Conservation (phyloP, 208 protist genomes). For the Phytomonas sp. region DNA sequence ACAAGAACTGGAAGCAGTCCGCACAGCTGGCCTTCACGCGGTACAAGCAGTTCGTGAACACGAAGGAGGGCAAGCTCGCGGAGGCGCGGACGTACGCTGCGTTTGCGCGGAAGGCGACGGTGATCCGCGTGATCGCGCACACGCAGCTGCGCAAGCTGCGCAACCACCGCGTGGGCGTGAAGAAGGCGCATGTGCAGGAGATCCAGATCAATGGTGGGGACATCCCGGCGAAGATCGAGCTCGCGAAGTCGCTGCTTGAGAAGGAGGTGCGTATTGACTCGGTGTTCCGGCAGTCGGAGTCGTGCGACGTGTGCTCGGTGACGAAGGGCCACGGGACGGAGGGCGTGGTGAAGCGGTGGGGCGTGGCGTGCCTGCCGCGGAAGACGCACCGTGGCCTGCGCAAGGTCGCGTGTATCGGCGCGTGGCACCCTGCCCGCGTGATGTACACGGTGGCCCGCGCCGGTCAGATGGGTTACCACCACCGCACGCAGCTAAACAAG, state of each 20-base stretch:
- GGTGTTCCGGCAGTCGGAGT: conserved; percentile 95
- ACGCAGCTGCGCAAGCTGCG: conserved; percentile 95
- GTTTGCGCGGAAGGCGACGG: conserved; percentile 95
- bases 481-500: conserved; percentile 99
- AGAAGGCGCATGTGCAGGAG: conserved; percentile 99
- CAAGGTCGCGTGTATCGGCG: conserved; percentile 99
- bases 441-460: conserved; percentile 96
- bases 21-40: conserved; percentile 98
- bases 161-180: conserved; percentile 96
- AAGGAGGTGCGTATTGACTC: conserved; percentile 92
- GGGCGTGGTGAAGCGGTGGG: conserved; percentile 98
- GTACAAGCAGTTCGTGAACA: conserved; percentile 77
- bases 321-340: conserved; percentile 98
- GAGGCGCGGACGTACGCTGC: conserved; percentile 82
- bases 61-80: conserved; percentile 80
- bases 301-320: conserved; percentile 96
- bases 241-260: conserved; percentile 93
- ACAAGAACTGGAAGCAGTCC: conserved; percentile 98
- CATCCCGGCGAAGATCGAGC: conserved; percentile 95
- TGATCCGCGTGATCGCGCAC: conserved; percentile 98
- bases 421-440: conserved; percentile 98
- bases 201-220: conserved; percentile 99
- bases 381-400: conserved; percentile 99
- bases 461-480: conserved; percentile 98
- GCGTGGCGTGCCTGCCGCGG: conserved; percentile 94